Percentiles rank a stretch among this genome's conserved stretches.
These are phyloP conservation scores for Ligustrum vulgare DNA, from an alignment of 257 asterid genomes.

Conservation along the genomic window DNA sequence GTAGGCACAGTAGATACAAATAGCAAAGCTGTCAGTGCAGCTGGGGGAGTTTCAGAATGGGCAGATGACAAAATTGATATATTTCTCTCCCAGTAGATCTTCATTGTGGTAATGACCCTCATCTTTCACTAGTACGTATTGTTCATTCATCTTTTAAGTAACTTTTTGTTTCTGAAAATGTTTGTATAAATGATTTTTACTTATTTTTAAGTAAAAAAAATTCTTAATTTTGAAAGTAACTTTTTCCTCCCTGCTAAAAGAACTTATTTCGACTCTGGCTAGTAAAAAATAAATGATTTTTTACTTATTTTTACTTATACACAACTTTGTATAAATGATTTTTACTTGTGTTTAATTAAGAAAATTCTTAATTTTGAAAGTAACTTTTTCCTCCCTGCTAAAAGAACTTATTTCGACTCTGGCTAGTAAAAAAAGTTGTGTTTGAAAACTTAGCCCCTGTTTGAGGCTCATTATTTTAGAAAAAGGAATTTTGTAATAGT, in stretches of 20 bases:
- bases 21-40: constrained; percentile 56
- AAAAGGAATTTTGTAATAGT: no score
- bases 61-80: constrained; percentile 38
- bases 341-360: not conserved
- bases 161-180: not conserved
- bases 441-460: not conserved
- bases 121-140: not conserved
- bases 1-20: constrained; percentile 34
- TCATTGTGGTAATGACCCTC: constrained; percentile 58
- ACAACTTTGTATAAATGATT: not conserved
- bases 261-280: not conserved
- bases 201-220: not conserved
- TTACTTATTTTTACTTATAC: no score
- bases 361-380: not conserved
- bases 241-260: not conserved
- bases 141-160: not conserved
- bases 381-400: not conserved
- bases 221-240: not conserved
- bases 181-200: not conserved
- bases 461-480: no score
- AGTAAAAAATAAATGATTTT: no score
- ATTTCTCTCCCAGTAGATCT: constrained; percentile 44
- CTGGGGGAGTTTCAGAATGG: constrained; percentile 65
- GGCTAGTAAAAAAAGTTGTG: not conserved
- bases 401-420: not conserved